Percentiles rank a stretch among this genome's conserved stretches.
phyloP scores from a whole-genome alignment of 140 eudicot species.

The Anethum foeniculum region DNA sequence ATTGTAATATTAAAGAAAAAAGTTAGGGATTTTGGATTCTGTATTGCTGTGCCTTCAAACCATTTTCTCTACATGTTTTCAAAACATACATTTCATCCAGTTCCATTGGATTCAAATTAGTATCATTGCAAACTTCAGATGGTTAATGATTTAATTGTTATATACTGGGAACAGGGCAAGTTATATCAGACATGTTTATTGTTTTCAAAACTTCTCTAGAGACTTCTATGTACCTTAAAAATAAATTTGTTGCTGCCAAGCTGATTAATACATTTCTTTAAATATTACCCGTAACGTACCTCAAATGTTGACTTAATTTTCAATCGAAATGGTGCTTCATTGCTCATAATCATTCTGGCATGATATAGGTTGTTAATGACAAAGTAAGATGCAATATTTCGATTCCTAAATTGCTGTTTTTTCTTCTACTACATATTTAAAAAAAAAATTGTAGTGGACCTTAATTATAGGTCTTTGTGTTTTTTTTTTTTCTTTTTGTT shows the following conservation, averaged over 20 bases:
- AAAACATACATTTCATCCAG: neutral
- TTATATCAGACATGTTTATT: neutral
- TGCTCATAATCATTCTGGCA: neutral
- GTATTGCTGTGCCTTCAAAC: neutral
- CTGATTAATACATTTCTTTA: neutral
- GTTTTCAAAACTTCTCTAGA: neutral
- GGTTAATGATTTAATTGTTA: neutral
- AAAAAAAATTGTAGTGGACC: neutral
- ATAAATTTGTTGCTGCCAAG: neutral
- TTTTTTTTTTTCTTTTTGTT: neutral
- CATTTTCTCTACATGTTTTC: neutral
- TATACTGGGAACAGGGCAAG: neutral
- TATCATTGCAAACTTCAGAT: neutral
- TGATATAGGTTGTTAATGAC: neutral
- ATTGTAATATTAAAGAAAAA: neutral
- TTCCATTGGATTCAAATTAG: neutral
- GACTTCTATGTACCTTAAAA: neutral
- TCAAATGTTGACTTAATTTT: neutral
- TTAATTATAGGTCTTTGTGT: neutral
- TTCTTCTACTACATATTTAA: too few relatives aligned
- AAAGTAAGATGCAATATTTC: neutral
- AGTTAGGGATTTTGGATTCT: neutral
- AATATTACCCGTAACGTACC: neutral
- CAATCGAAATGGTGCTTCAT: neutral
- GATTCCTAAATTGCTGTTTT: neutral